Conservation (phyloP, 768 basidiomycete genomes). For the Kondoa malvinella region DNA sequence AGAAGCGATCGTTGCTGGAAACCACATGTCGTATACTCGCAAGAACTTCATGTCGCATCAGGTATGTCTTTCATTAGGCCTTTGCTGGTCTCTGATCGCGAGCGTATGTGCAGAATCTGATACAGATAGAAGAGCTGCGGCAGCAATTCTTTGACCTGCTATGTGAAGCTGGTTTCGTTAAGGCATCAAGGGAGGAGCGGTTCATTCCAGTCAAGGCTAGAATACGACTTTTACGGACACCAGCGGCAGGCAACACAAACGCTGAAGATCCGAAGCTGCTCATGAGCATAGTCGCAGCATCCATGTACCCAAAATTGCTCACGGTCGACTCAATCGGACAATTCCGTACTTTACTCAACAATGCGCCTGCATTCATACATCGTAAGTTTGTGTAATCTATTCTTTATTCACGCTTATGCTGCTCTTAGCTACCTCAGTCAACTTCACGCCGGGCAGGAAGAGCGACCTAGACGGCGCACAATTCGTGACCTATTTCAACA, state of each 20-base stretch:
- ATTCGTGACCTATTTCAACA: constrained; percentile 24
- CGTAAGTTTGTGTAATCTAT: constrained; percentile 28
- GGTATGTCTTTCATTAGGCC: constrained; percentile 2
- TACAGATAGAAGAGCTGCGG: constrained; percentile 89
- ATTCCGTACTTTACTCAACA: constrained; percentile 65
- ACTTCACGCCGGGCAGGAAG: constrained; percentile 48
- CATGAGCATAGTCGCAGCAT: constrained; percentile 65
- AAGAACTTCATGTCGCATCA: constrained; percentile 18
- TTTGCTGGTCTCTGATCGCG: neutral
- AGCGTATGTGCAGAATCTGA: constrained; percentile 72
- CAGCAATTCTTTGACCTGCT: constrained; percentile 81
- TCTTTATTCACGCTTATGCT: neutral
- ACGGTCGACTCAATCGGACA: constrained; percentile 49
- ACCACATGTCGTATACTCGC: constrained; percentile 9
- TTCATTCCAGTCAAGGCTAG: constrained; percentile 47
- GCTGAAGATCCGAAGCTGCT: constrained; percentile 49
- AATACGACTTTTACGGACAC: constrained; percentile 58
- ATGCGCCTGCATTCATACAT: constrained; percentile 61
- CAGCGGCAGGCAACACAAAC: constrained; percentile 52
- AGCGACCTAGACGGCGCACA: constrained; percentile 56
- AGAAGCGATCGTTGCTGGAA: constrained; percentile 2
- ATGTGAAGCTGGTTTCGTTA: constrained; percentile 71
- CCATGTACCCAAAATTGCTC: constrained; percentile 80
- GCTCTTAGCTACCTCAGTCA: constrained; percentile 52
- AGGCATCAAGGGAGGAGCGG: constrained; percentile 48